Evolutionary conservation across 768 basidiomycete genomes (phyloP).

Genomic region (Tephrocybe sp.): DNA sequence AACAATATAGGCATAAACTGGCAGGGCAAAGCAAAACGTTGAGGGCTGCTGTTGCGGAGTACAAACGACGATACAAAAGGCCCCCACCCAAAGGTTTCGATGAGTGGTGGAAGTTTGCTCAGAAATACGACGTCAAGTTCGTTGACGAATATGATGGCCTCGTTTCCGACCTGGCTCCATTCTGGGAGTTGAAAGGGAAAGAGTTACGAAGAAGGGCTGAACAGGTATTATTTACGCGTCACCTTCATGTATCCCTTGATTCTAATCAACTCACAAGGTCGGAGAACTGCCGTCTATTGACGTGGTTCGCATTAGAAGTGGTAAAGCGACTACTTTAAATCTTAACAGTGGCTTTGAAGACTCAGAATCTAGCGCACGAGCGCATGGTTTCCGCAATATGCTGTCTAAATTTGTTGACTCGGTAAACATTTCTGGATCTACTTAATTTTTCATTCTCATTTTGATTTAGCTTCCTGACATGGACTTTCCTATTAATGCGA

Average conservation of each 20-base stretch:
- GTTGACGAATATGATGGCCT: conserved; percentile 89
- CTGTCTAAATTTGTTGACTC: conserved; percentile 63
- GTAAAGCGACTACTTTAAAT: conserved; percentile 56
- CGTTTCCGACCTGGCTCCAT: conserved; percentile 79
- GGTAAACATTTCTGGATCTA: conserved; percentile 32
- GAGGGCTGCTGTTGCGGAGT: conserved; percentile 75
- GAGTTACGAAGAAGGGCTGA: conserved; percentile 65
- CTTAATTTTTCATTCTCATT: background rate
- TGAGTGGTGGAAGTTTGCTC: conserved; percentile 82
- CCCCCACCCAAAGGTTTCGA: conserved; percentile 91
- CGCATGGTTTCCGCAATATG: conserved; percentile 75
- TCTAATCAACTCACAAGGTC: conserved; percentile 38
- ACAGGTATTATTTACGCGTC: conserved; percentile 32
- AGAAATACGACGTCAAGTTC: conserved; percentile 69
- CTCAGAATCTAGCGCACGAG: conserved; percentile 72
- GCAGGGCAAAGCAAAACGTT: conserved; percentile 78
- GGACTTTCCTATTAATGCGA: conserved; percentile 92
- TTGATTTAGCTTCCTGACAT: conserved; percentile 78
- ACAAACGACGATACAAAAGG: conserved; percentile 71
- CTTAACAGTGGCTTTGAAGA: conserved; percentile 59
- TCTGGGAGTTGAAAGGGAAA: conserved; percentile 75
- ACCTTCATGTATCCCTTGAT: background rate
- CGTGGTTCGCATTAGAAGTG: conserved; percentile 73
- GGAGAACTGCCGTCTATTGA: conserved; percentile 82
- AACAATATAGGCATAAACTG: conserved; percentile 63